Evolutionary conservation across 2,329 filamentous ascomycete species (phyloP), one percentile per base, ranked within the genome.

Genomic region (Cladosporium sphaerospermum): DNA sequence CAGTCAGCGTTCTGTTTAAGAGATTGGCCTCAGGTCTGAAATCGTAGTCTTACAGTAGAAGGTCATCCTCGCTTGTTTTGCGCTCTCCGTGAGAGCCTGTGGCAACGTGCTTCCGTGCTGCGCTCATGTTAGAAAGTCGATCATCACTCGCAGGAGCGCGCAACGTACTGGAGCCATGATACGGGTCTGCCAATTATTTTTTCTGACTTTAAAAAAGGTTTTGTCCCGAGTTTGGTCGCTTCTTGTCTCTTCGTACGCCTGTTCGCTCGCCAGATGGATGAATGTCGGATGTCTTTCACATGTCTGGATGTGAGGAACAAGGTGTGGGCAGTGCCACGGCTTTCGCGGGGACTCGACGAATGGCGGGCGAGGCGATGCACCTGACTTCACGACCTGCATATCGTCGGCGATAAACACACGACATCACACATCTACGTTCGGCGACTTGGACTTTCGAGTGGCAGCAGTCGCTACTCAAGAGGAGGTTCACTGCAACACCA

Each of bases 11-110:
- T 3, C 16, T 18, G 16, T 18, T 18, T 18, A 18, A 18, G 4
- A 3, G n/a, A 10, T 19, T 23, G 16, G 16, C 16, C 16, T 18
- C 16, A 18, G 16, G 16, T 18, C 16, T 18, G 16, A 18, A 18
- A 18, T 18, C 16, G 16, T 18, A 18, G 16, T 16, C 32, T 16
- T 55, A 73, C 85, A 95, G 73, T 88, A 90, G 73, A 95, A 93
- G 1, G 43, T 19, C 44, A 34, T 33, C 14, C 50, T 37, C 11
- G 50, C 50, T 13, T 34, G 43, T 42, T 43, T 52, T 19, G 88
- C 89, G 52, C 75, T 79, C 57, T 81, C 78, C 32, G 79, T 83
- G 64, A 78, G 56, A 10, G 59, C 58, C 44, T 63, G 54, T 10
- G 65, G 64, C 9, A 67, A 54, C 9, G 59, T 54, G 49, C 60